A percentile compares a stretch with the other conserved stretches of the same genome.
phyloP scores from a whole-genome alignment of 2,329 filamentous ascomycete species.

The Pestalotiopsis sp. region DNA sequence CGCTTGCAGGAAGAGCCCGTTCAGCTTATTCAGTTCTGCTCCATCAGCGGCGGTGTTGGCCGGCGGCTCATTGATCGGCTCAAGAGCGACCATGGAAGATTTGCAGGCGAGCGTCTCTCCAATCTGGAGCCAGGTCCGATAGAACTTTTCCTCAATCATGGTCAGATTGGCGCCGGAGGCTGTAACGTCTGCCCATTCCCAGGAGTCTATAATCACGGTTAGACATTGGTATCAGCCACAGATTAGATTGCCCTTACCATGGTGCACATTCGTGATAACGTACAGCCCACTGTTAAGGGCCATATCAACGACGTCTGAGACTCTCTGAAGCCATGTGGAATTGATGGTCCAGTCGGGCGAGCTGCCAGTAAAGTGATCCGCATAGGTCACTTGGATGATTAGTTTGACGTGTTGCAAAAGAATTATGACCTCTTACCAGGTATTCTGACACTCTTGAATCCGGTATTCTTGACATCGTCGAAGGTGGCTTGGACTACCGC shows the following conservation, averaged over 20 bases:
- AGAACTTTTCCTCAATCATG: slow-evolving; percentile 58
- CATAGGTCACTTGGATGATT: slow-evolving; percentile 51
- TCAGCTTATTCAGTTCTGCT: slow-evolving; percentile 55
- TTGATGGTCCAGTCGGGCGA: slow-evolving; percentile 59
- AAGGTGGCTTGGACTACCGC: slow-evolving; percentile 53
- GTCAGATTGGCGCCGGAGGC: slow-evolving; percentile 47
- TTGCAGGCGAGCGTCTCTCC: slow-evolving; percentile 57
- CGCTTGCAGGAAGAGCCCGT: slow-evolving; percentile 57
- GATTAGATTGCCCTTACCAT: slow-evolving; percentile 32
- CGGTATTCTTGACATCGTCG: slow-evolving; percentile 51
- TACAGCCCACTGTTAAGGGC: slow-evolving; percentile 52
- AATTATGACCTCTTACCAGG: slow-evolving; percentile 38
- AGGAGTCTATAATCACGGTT: slow-evolving; percentile 45
- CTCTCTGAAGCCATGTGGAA: slow-evolving; percentile 56
- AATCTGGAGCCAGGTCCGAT: slow-evolving; percentile 60
- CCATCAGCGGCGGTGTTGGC: slow-evolving; percentile 53
- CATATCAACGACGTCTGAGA: slow-evolving; percentile 60
- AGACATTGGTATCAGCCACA: not conserved
- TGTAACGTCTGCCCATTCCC: slow-evolving; percentile 59
- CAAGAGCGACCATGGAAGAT: slow-evolving; percentile 55
- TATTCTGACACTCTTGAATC: slow-evolving; percentile 61
- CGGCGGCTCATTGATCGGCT: slow-evolving; percentile 63
- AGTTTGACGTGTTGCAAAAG: slow-evolving; percentile 7
- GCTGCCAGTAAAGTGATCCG: slow-evolving; percentile 54
- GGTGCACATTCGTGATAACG: slow-evolving; percentile 61